Evolutionary conservation across 148 eudicot genomes (phyloP), one percentile per base, ranked within the genome.

Genomic region (Euryodendron excelsum): DNA sequence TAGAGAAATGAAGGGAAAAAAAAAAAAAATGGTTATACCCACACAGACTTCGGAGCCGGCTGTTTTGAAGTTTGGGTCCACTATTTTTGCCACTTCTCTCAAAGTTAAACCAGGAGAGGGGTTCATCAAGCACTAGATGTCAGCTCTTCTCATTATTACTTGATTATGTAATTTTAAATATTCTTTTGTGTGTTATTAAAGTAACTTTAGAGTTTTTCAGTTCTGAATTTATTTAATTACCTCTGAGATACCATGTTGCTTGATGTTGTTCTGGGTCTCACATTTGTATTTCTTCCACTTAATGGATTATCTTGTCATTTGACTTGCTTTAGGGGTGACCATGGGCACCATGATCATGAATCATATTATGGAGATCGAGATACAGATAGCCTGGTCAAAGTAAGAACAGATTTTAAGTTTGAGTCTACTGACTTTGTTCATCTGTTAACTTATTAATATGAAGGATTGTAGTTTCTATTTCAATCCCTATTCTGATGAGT

Each of bases 351-450:
- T 77, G 91, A 91, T n/a, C 99, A 93, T 82, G 98, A 96, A 79
- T 86, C 99, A 74, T 96, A 96, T 72, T 96, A 91, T 84, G 99
- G 99, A 77, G 97, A 93, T 79, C 93, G 99, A 65, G 99, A 96
- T 77, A 93, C 98, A 30, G 98, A 96, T 44, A 90, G 86, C 87
- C 92, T 96, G 69, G 94, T 93, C 58, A 80, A 84, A 88, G 97
- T 96, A 85, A 80, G 90, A 76, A 79, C 56, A 41, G 23, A 67
- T 56, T 9, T 27, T 17, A 33, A 33, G 39, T 56, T 53, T 11
- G 45, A 41, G 34, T 30, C 25, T 44, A 1, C 47, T 58, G 45
- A 74, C 50, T 55, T 31, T 25, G 18, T 68, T 45, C 36, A 2
- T 69, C 33, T 53, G n/a, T 47, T 75, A 66, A 39, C 50, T 69